Evolutionary conservation across 768 basidiomycete genomes (phyloP).

Genomic region (Kwoniella europaea): DNA sequence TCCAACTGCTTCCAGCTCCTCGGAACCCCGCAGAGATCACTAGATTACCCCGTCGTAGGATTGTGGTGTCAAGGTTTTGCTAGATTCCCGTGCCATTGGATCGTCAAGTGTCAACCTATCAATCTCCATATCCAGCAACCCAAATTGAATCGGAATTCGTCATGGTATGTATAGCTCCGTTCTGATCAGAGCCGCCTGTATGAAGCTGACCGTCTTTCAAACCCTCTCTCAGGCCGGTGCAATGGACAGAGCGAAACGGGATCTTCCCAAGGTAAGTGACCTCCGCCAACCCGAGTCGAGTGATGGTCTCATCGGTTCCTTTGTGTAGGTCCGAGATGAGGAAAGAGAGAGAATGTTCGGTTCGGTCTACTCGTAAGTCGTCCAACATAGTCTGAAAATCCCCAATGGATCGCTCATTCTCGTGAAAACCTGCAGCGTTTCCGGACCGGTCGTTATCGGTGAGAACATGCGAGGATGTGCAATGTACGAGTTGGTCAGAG

Average conservation of each 20-base stretch:
- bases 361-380: conserved; percentile 53
- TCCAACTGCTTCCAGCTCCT: too few relatives aligned
- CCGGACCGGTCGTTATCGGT: conserved; percentile 96
- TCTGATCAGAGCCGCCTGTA: too few relatives aligned
- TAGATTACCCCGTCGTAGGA: too few relatives aligned
- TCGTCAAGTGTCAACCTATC: too few relatives aligned
- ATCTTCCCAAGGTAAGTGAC: conserved; percentile 69
- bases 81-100: too few relatives aligned
- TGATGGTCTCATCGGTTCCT: conserved; percentile 15
- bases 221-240: conserved; percentile 74
- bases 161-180: neutral
- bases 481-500: conserved; percentile 75
- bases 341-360: conserved; percentile 72
- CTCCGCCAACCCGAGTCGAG: neutral
- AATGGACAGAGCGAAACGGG: conserved; percentile 83
- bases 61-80: too few relatives aligned
- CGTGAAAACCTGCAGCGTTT: conserved; percentile 81
- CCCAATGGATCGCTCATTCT: neutral
- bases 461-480: conserved; percentile 98
- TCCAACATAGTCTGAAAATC: neutral
- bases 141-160: neutral
- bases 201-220: neutral
- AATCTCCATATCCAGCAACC: too few relatives aligned
- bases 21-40: too few relatives aligned
- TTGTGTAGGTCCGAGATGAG: conserved; percentile 74